A percentile compares a stretch with the other conserved stretches of the same genome.
These are phyloP conservation scores for Kwoniella heveanensis DNA, from an alignment of 768 basidiomycete genomes.

Conservation along the genomic window DNA sequence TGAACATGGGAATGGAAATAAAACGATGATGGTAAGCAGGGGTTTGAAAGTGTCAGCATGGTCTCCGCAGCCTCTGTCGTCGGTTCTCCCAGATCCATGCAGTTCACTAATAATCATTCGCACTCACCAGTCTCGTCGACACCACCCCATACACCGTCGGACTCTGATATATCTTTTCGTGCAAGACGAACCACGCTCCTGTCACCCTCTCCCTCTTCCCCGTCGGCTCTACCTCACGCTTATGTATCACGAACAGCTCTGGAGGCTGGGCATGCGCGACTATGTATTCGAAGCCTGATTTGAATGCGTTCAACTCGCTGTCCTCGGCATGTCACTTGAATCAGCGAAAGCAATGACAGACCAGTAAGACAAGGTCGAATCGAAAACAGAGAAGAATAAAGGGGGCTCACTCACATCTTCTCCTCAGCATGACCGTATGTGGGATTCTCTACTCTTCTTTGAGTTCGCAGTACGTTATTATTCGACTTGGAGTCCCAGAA, in stretches of 20 bases:
- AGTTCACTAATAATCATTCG: too few species aligned
- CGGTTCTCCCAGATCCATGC: too few species aligned
- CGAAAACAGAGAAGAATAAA: too few species aligned
- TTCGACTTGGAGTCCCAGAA: constrained; percentile 52
- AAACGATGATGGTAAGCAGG: not conserved
- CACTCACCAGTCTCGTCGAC: constrained; percentile 38
- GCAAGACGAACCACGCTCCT: constrained; percentile 40
- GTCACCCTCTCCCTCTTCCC: constrained; percentile 31
- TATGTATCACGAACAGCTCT: constrained; percentile 40
- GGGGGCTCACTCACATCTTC: constrained; percentile 33
- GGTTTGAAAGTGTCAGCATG: too few species aligned
- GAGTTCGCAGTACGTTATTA: constrained; percentile 43
- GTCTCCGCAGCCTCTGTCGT: too few species aligned
- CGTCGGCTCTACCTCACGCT: constrained; percentile 28
- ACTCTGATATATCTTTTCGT: constrained; percentile 46
- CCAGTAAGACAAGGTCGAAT: too few species aligned
- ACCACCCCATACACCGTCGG: constrained; percentile 45
- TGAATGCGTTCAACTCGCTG: constrained; percentile 43
- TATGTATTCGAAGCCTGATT: constrained; percentile 47
- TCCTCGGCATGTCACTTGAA: not conserved
- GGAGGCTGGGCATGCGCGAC: constrained; percentile 44
- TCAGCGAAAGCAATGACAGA: not conserved
- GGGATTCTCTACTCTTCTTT: constrained; percentile 40
- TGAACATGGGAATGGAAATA: constrained; percentile 15
- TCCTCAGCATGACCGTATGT: constrained; percentile 46